A percentile compares a stretch with the other conserved stretches of the same genome.
Evolutionary conservation across 2,329 filamentous ascomycete genomes (phyloP).

Genomic region (Phyllosticta paracitricarpa): DNA sequence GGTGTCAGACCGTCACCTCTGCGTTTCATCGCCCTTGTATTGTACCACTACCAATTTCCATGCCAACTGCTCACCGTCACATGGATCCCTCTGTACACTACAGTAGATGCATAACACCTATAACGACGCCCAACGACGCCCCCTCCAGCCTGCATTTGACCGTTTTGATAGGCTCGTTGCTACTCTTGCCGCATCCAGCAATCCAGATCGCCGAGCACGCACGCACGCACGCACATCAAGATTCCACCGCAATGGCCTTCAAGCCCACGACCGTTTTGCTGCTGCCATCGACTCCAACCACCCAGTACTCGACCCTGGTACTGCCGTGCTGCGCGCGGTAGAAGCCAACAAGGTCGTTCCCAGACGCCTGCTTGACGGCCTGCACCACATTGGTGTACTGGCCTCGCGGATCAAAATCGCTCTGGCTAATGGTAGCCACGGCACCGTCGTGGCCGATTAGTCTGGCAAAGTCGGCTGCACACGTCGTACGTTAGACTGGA

Average conservation of each 20-base stretch:
- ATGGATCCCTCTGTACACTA: neutral
- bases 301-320: constrained; percentile 67
- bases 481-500: neutral
- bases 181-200: neutral
- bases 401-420: constrained; percentile 63
- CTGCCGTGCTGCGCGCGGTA: constrained; percentile 58
- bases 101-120: neutral
- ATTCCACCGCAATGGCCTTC: constrained; percentile 69
- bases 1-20: neutral
- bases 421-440: constrained; percentile 56
- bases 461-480: constrained; percentile 56
- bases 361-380: constrained; percentile 49
- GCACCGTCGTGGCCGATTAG: constrained; percentile 51
- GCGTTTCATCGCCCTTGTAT: neutral
- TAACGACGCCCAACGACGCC: neutral
- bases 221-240: constrained; percentile 13
- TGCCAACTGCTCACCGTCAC: neutral
- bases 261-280: constrained; percentile 61
- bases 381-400: constrained; percentile 61
- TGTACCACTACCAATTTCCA: neutral
- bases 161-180: neutral
- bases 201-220: no score
- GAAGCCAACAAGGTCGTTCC: constrained; percentile 60
- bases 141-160: neutral
- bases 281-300: constrained; percentile 54